Evolutionary conservation across 768 basidiomycete species (phyloP).

Genomic region (Botryobasidium botryosum): DNA sequence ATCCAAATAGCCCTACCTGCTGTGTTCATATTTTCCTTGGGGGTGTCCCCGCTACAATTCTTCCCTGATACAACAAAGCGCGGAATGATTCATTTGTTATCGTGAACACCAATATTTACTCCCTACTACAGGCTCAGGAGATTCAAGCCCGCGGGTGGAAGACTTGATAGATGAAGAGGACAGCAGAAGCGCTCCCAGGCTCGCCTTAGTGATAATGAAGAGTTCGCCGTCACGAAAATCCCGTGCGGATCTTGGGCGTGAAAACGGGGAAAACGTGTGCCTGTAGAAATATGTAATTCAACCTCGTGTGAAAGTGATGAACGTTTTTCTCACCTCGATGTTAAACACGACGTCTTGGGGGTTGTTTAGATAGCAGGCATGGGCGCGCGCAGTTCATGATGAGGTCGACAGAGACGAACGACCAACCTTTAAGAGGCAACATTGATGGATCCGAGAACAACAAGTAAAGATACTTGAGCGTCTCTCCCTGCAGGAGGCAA

Average conservation of each 20-base stretch:
- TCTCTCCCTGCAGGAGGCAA: conserved; percentile 45
- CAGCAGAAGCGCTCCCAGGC: no score
- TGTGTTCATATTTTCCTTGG: no score
- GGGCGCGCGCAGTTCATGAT: conserved; percentile 10
- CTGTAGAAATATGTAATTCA: conserved; percentile 18
- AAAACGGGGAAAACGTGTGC: conserved; percentile 62
- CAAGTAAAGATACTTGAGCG: conserved; percentile 79
- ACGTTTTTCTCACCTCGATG: conserved; percentile 46
- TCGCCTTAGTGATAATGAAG: no score
- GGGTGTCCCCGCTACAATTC: no score
- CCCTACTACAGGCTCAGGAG: no score
- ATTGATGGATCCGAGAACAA: conserved; percentile 59
- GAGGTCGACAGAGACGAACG: not conserved
- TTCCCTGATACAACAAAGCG: no score
- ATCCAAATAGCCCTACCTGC: no score
- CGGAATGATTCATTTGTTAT: no score
- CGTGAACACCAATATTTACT: no score
- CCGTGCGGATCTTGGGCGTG: conserved; percentile 26
- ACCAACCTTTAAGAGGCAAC: conserved; percentile 61
- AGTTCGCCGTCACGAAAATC: conserved; percentile 14
- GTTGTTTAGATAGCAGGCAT: not conserved
- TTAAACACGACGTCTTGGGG: conserved; percentile 70
- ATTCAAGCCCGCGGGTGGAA: no score
- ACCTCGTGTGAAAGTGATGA: not conserved
- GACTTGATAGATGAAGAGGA: no score